phyloP scores from a whole-genome alignment of 2,329 filamentous ascomycete species.

The Alternaria consortialis region DNA sequence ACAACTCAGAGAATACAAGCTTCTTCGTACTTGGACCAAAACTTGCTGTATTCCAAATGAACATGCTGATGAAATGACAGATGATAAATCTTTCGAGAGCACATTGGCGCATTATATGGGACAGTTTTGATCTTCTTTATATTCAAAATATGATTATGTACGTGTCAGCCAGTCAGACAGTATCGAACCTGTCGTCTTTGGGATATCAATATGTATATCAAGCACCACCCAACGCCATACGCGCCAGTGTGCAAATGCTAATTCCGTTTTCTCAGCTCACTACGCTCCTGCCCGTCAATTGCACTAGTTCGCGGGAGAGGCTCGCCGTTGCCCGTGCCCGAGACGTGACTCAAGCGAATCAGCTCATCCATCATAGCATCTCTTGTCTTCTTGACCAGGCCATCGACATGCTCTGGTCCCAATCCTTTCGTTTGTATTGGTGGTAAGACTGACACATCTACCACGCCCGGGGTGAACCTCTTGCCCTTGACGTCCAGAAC shows the following conservation, averaged over 20 bases:
- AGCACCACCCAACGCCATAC: constrained; percentile 13
- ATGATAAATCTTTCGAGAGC: neutral
- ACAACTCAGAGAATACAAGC: neutral
- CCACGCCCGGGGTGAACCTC: constrained; percentile 52
- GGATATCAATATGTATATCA: constrained; percentile 23
- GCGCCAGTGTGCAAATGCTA: constrained; percentile 14
- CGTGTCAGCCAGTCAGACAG: constrained; percentile 7
- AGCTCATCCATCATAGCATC: constrained; percentile 51
- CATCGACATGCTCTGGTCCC: constrained; percentile 47
- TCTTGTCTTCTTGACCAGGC: constrained; percentile 41
- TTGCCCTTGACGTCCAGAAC: constrained; percentile 57
- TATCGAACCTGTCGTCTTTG: constrained; percentile 1
- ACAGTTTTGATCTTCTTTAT: neutral
- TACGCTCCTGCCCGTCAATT: constrained; percentile 20
- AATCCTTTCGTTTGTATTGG: constrained; percentile 49
- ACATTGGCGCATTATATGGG: neutral
- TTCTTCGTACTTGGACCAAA: neutral
- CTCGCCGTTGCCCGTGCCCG: constrained; percentile 32
- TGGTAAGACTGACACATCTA: constrained; percentile 64
- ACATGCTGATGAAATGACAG: neutral
- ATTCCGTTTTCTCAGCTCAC: constrained; percentile 41
- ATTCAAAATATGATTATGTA: constrained; percentile 12
- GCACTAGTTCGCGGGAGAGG: constrained; percentile 37
- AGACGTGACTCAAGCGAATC: constrained; percentile 43
- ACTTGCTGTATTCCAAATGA: neutral